These are phyloP conservation scores for Candida xyloterini DNA, from an alignment of 805 yeast species.

Conservation along the genomic window DNA sequence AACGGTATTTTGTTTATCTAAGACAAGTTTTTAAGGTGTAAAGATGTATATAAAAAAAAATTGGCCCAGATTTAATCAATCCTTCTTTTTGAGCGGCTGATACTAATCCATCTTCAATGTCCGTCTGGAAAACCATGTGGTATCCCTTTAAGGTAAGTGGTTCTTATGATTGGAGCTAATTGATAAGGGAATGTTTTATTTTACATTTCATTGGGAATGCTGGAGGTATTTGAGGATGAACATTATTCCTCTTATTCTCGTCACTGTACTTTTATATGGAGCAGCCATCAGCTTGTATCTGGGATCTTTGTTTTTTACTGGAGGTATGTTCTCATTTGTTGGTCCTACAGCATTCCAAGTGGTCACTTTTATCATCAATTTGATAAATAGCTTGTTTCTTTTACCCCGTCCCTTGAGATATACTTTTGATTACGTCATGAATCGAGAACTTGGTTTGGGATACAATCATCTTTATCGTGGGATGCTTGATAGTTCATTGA, in stretches of 20 bases:
- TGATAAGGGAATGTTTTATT: conserved; percentile 28
- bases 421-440: conserved; percentile 33
- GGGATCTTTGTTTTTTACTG: conserved; percentile 20
- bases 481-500: conserved; percentile 20
- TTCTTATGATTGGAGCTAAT: background rate
- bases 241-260: conserved; percentile 22
- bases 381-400: conserved; percentile 29
- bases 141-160: conserved; percentile 21
- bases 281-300: conserved; percentile 17
- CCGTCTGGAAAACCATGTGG: conserved; percentile 8
- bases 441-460: conserved; percentile 20
- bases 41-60: conserved; percentile 7
- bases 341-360: conserved; percentile 31
- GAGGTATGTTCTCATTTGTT: conserved; percentile 23
- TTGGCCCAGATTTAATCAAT: background rate
- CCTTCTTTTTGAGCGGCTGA: conserved; percentile 1
- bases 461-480: conserved; percentile 25
- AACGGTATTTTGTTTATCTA: conserved; percentile 2
- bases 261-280: conserved; percentile 20
- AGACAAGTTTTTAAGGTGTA: conserved; percentile 6
- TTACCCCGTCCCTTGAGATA: conserved; percentile 30
- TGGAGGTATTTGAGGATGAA: conserved; percentile 27
- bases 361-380: conserved; percentile 28
- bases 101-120: conserved; percentile 3
- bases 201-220: conserved; percentile 21